phyloP scores from a whole-genome alignment of 192 early-diverging fungal genomes.

The Entophlyctis luteolus region DNA sequence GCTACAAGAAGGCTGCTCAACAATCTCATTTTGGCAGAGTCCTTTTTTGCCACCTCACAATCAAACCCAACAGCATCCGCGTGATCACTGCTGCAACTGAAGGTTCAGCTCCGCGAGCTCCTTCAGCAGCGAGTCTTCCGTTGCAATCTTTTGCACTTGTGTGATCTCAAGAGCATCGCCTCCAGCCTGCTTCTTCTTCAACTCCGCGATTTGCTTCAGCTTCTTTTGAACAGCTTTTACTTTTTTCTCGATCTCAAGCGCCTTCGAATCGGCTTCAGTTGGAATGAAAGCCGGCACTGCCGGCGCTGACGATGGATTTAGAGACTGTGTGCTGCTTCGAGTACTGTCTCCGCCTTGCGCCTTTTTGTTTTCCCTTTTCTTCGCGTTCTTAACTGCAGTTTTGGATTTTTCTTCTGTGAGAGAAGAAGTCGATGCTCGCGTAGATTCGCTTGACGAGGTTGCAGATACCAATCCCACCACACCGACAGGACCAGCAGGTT shows the following conservation, averaged over 20 bases:
- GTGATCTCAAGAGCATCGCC: constrained; percentile 81
- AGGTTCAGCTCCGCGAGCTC: constrained; percentile 41
- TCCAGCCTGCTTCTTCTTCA: constrained; percentile 70
- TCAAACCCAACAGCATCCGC: too few species aligned
- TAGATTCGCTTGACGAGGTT: too few species aligned
- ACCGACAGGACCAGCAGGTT: constrained; percentile 34
- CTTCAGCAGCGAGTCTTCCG: constrained; percentile 57
- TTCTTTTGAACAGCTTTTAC: constrained; percentile 87
- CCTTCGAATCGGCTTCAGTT: constrained; percentile 25
- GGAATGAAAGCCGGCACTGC: constrained; percentile 30
- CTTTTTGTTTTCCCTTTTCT: constrained; percentile 64
- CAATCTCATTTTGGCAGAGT: constrained; percentile 16
- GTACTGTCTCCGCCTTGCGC: constrained; percentile 33
- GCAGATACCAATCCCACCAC: constrained; percentile 22
- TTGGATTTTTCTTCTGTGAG: constrained; percentile 52
- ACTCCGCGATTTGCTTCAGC: constrained; percentile 79
- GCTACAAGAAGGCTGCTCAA: constrained; percentile 27
- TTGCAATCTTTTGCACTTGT: constrained; percentile 71
- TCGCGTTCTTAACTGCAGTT: constrained; percentile 66
- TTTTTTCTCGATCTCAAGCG: constrained; percentile 79
- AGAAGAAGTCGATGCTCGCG: too few species aligned
- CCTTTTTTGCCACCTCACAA: too few species aligned
- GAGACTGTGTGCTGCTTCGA: constrained; percentile 25
- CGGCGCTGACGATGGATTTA: constrained; percentile 23
- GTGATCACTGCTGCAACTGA: constrained; percentile 14